phyloP scores from a whole-genome alignment of 108 stramenopile species.

The Chaetoceros tenuissimus region DNA sequence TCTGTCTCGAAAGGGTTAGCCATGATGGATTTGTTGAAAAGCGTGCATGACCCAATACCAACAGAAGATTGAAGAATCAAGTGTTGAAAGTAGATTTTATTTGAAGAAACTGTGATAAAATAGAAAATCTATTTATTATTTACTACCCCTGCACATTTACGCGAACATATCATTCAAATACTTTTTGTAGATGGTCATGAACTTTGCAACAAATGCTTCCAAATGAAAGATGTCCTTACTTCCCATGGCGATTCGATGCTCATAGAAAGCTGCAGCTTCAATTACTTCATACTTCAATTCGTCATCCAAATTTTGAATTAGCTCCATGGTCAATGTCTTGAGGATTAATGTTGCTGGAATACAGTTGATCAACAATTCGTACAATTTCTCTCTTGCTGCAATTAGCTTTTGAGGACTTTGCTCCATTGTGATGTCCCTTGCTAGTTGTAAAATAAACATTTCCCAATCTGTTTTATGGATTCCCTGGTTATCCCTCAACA shows the following conservation, averaged over 20 bases:
- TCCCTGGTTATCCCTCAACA: conserved; percentile 26
- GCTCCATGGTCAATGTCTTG: conserved; percentile 79
- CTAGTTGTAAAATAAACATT: conserved; percentile 85
- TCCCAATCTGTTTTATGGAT: conserved; percentile 93
- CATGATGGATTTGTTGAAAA: background rate
- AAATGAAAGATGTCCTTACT: conserved; percentile 98
- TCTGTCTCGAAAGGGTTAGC: background rate
- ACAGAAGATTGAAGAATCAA: background rate
- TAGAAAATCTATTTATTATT: background rate
- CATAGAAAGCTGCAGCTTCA: conserved; percentile 95
- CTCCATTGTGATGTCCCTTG: conserved; percentile 69
- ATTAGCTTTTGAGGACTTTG: conserved; percentile 84
- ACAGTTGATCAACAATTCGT: conserved; percentile 95
- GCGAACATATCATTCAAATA: conserved; percentile 86
- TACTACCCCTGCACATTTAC: conserved; percentile 7
- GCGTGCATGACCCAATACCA: background rate
- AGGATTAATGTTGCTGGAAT: conserved; percentile 93
- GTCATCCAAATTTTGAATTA: conserved; percentile 81
- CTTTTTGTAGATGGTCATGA: conserved; percentile 94
- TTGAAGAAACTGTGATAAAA: background rate
- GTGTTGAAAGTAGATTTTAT: background rate
- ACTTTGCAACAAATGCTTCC: conserved; percentile 98
- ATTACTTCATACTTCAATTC: conserved; percentile 81
- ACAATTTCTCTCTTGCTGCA: conserved; percentile 88
- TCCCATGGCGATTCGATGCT: conserved; percentile 86